Percentiles rank a stretch among this genome's conserved stretches.
Conservation (phyloP, 352 stramenopile genomes). For the Phytophthora multivora region DNA sequence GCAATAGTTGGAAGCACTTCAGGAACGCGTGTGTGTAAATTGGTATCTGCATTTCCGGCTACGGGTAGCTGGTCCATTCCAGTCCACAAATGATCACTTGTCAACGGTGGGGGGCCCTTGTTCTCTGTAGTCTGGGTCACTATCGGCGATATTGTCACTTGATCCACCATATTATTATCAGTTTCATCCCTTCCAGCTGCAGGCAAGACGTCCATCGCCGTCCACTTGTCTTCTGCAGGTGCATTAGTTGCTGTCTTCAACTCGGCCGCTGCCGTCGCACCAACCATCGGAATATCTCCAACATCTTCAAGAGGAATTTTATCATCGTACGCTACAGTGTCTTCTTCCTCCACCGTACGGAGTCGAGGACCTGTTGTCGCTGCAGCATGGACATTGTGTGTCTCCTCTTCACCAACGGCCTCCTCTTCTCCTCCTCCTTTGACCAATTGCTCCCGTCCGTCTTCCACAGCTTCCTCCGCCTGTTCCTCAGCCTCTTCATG, state of each 20-base stretch:
- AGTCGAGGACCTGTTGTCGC: conserved; percentile 22
- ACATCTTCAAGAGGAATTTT: conserved; percentile 27
- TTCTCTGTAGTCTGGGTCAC: conserved; percentile 4
- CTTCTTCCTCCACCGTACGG: conserved; percentile 9
- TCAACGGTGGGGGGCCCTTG: conserved; percentile 9
- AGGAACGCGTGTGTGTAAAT: background rate
- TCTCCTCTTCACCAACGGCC: conserved; percentile 19
- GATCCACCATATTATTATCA: background rate
- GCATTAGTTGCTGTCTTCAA: conserved; percentile 1
- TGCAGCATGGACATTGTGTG: conserved; percentile 15
- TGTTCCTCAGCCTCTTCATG: conserved; percentile 16
- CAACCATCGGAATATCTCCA: conserved; percentile 26
- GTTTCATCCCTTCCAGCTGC: conserved; percentile 2
- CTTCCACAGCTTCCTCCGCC: conserved; percentile 14
- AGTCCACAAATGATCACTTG: conserved; percentile 22
- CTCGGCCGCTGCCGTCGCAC: conserved; percentile 11
- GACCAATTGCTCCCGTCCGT: conserved; percentile 22
- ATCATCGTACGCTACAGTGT: conserved; percentile 30
- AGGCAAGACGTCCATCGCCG: conserved; percentile 20
- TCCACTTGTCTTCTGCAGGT: conserved; percentile 17
- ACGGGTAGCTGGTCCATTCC: conserved; percentile 29
- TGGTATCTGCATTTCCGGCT: background rate
- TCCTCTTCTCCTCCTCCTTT: conserved; percentile 28
- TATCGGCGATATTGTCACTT: background rate
- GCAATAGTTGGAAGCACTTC: background rate